These are phyloP conservation scores for Fusarium pseudoanthophilum DNA, from an alignment of 2,329 filamentous ascomycete species.

Conservation along the genomic window DNA sequence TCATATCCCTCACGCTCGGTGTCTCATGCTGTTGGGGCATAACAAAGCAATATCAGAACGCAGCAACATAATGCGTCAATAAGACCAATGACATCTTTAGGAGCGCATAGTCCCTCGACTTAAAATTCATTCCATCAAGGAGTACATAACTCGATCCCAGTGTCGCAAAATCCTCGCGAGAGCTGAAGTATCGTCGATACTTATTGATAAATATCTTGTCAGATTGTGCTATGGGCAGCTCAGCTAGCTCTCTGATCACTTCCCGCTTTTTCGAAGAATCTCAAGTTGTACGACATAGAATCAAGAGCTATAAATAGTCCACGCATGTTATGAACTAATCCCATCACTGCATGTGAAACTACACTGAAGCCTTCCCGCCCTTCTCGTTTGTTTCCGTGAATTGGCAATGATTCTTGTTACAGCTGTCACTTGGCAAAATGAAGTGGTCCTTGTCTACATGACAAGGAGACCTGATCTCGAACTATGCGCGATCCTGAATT, in stretches of 20 bases:
- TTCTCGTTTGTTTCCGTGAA: constrained; percentile 15
- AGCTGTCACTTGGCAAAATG: constrained; percentile 16
- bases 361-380: constrained; percentile 7
- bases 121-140: neutral
- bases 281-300: neutral
- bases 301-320: constrained; percentile 1
- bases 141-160: neutral
- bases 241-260: neutral
- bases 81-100: neutral
- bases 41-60: constrained; percentile 13
- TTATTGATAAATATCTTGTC: neutral
- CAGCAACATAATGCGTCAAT: constrained; percentile 7
- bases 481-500: constrained; percentile 8
- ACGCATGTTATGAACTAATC: constrained; percentile 2
- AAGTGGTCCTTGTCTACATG: constrained; percentile 7
- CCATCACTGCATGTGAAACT: constrained; percentile 7
- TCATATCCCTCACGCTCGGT: constrained; percentile 9
- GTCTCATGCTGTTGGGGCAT: constrained; percentile 26
- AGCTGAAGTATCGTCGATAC: neutral
- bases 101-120: constrained; percentile 3
- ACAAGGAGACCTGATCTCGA: neutral
- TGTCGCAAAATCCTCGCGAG: constrained; percentile 2
- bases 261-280: neutral
- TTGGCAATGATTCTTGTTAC: neutral
- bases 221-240: neutral